phyloP scores from a whole-genome alignment of 805 yeast genomes.

The Phaffomyces thermotolerans region DNA sequence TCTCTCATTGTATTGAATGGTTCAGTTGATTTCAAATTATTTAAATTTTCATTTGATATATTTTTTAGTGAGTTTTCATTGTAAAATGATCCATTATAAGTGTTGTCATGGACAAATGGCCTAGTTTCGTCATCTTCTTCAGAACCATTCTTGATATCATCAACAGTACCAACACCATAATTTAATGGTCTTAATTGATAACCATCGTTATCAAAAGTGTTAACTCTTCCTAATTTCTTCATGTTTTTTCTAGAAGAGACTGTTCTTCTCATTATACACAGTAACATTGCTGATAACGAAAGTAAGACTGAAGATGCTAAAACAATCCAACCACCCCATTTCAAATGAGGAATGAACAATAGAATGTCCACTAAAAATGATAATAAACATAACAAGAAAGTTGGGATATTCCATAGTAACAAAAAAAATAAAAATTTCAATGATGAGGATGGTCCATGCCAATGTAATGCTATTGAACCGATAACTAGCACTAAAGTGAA shows the following conservation, averaged over 20 bases:
- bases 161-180: constrained; percentile 23
- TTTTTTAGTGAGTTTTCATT: constrained; percentile 11
- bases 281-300: constrained; percentile 54
- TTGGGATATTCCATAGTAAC: constrained; percentile 54
- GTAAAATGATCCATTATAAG: constrained; percentile 5
- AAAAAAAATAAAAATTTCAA: constrained; percentile 41
- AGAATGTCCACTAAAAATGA: constrained; percentile 79
- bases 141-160: constrained; percentile 13
- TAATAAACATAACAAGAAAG: constrained; percentile 62
- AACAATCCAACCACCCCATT: constrained; percentile 83
- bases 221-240: constrained; percentile 9
- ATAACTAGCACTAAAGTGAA: constrained; percentile 42
- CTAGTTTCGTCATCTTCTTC: constrained; percentile 15
- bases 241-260: constrained; percentile 31
- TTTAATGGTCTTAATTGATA: constrained; percentile 21
- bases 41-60: constrained; percentile 12
- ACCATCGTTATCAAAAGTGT: constrained; percentile 11
- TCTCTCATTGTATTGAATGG: constrained; percentile 17
- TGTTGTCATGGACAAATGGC: constrained; percentile 14
- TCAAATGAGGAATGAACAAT: constrained; percentile 65
- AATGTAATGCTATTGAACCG: constrained; percentile 33
- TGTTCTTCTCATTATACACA: constrained; percentile 69
- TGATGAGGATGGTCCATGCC: constrained; percentile 28
- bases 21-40: constrained; percentile 13
- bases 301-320: constrained; percentile 60